Conservation (phyloP, 2,329 filamentous ascomycete species). For the Rhynchosporium secalis region DNA sequence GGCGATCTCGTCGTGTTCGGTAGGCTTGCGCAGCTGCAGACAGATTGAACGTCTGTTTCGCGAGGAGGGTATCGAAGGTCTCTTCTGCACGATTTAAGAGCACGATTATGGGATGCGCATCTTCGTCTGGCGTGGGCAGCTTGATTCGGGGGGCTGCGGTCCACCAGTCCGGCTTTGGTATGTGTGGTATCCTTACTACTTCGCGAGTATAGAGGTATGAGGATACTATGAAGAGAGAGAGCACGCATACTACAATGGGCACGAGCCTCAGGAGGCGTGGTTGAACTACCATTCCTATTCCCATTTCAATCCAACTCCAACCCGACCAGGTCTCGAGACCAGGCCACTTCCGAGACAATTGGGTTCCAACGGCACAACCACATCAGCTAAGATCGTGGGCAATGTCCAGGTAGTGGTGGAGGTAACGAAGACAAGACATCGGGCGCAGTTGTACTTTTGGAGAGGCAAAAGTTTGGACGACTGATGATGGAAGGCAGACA, state of each 20-base stretch:
- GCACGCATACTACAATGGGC: constrained; percentile 18
- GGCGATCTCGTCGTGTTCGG: constrained; percentile 54
- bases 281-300: constrained; percentile 1
- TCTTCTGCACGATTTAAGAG: constrained; percentile 45
- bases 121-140: constrained; percentile 9
- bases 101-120: constrained; percentile 46
- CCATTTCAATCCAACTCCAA: constrained; percentile 7
- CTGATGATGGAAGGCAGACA: constrained; percentile 1
- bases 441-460: constrained; percentile 4
- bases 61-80: constrained; percentile 42
- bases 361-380: not conserved
- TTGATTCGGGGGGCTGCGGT: constrained; percentile 2
- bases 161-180: constrained; percentile 2
- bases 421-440: constrained; percentile 2
- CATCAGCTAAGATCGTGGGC: constrained; percentile 2
- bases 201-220: constrained; percentile 16
- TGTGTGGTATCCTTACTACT: constrained; percentile 5
- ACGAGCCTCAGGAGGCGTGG: constrained; percentile 15
- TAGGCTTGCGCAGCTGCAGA: constrained; percentile 51
- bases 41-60: constrained; percentile 45
- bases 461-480: not conserved
- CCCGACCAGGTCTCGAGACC: not conserved
- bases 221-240: constrained; percentile 16
- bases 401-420: constrained; percentile 2
- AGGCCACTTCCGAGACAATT: constrained; percentile 2